A percentile compares a stretch with the other conserved stretches of the same genome.
Evolutionary conservation across 1,284 basidiomycete species (phyloP).

Genomic region (Tylopilus sp.): DNA sequence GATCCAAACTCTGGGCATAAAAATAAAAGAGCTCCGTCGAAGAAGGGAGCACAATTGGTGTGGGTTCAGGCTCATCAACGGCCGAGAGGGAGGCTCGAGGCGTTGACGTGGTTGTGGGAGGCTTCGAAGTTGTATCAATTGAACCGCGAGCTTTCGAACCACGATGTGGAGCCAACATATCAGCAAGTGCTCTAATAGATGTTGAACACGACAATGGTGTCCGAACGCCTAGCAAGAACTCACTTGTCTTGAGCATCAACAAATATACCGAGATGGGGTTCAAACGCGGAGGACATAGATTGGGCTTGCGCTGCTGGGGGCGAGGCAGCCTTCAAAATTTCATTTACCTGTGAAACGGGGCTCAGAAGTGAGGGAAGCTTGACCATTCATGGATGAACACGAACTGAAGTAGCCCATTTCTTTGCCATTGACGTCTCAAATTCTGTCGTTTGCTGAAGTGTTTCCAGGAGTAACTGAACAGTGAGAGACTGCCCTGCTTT

Average conservation of each 20-base stretch:
- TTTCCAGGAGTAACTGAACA: constrained; percentile 85
- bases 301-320: constrained; percentile 61
- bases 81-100: constrained; percentile 49
- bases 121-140: constrained; percentile 59
- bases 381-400: constrained; percentile 38
- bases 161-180: constrained; percentile 86
- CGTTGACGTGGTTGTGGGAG: constrained; percentile 46
- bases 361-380: constrained; percentile 5
- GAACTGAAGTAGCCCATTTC: constrained; percentile 83
- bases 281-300: constrained; percentile 89
- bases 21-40: constrained; percentile 98
- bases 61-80: constrained; percentile 61
- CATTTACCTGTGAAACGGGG: constrained; percentile 57
- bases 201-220: neutral
- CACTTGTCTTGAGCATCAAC: constrained; percentile 97
- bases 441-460: constrained; percentile 86
- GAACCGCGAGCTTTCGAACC: constrained; percentile 73
- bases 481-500: constrained; percentile 79
- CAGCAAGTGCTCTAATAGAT: constrained; percentile 71
- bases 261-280: constrained; percentile 92
- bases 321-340: constrained; percentile 67
- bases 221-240: neutral
- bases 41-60: constrained; percentile 85
- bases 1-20: constrained; percentile 95
- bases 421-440: constrained; percentile 86